Evolutionary conservation across 116 monocot genomes (phyloP).

Genomic region (Dioscorea cayenensis): DNA sequence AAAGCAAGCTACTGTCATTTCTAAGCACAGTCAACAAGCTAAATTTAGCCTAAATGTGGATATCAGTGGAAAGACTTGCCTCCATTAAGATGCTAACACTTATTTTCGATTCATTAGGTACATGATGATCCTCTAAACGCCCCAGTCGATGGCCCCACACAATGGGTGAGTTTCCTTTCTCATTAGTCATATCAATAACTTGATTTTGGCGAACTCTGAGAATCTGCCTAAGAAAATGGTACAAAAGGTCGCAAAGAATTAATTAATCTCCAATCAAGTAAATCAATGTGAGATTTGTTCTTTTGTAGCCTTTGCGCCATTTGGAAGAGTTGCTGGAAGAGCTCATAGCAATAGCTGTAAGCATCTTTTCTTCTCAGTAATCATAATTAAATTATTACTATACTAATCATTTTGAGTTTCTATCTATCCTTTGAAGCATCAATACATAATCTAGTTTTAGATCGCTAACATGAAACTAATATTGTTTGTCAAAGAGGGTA

Average conservation of each 20-base stretch:
- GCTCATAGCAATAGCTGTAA: constrained; percentile 87
- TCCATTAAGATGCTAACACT: background rate
- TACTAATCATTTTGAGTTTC: background rate
- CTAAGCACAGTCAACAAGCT: background rate
- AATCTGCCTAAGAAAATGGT: too few species aligned
- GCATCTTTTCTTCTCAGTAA: constrained; percentile 7
- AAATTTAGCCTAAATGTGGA: background rate
- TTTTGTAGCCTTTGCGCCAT: constrained; percentile 59
- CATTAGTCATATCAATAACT: background rate
- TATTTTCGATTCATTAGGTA: constrained; percentile 34
- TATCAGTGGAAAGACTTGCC: background rate
- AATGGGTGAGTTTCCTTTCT: constrained; percentile 62
- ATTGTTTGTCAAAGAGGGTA: constrained; percentile 33
- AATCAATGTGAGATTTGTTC: background rate
- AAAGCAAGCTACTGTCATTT: background rate
- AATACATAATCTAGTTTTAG: background rate
- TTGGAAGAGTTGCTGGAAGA: constrained; percentile 86
- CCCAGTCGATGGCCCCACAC: constrained; percentile 95
- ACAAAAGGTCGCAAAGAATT: too few species aligned
- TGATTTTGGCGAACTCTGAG: background rate
- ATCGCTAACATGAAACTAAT: background rate
- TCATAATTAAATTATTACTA: background rate
- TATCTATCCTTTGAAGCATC: too few species aligned
- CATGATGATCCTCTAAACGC: constrained; percentile 91
- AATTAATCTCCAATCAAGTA: too few species aligned